Evolutionary conservation across 805 yeast genomes (phyloP).

Genomic region (Brettanomyces custersianus): DNA sequence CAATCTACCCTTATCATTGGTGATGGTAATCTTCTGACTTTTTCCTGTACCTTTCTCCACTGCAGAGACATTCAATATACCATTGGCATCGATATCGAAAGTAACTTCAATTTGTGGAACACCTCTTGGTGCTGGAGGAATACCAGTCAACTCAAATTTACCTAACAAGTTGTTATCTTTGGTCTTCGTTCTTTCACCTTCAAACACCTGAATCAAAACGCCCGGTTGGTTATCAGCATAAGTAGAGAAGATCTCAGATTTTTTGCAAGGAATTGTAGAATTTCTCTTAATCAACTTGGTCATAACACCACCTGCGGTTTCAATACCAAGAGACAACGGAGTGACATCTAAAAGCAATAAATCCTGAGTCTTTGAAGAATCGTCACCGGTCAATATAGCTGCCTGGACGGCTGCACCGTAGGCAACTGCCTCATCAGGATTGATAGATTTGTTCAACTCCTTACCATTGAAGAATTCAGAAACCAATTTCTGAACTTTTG

Average conservation of each 20-base stretch:
- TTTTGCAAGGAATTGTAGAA: slow-evolving; percentile 96
- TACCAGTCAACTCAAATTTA: slow-evolving; percentile 93
- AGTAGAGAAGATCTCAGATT: slow-evolving; percentile 93
- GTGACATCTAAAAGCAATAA: slow-evolving; percentile 91
- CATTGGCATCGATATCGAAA: slow-evolving; percentile 94
- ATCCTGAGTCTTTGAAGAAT: slow-evolving; percentile 90
- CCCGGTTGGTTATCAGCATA: slow-evolving; percentile 98
- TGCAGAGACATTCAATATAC: slow-evolving; percentile 93
- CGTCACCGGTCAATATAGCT: slow-evolving; percentile 92
- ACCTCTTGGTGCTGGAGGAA: slow-evolving; percentile 99
- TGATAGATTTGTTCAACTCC: slow-evolving; percentile 92
- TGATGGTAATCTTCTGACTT: slow-evolving; percentile 92
- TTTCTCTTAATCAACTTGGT: slow-evolving; percentile 97
- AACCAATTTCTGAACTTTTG: slow-evolving; percentile 91
- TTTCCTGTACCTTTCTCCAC: slow-evolving; percentile 98
- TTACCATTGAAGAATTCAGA: slow-evolving; percentile 96
- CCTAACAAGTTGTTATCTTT: slow-evolving; percentile 95
- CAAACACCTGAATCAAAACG: slow-evolving; percentile 93
- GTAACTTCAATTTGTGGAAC: slow-evolving; percentile 97
- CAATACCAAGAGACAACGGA: slow-evolving; percentile 95
- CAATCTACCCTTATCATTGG: slow-evolving; percentile 97
- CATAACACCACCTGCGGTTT: slow-evolving; percentile 99
- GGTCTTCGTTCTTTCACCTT: slow-evolving; percentile 97
- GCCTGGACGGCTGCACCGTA: slow-evolving; percentile 99
- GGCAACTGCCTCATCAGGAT: slow-evolving; percentile 99